These are phyloP conservation scores for Sphenostylis stenocarpa DNA, from an alignment of 306 rosid genomes.

Conservation along the genomic window DNA sequence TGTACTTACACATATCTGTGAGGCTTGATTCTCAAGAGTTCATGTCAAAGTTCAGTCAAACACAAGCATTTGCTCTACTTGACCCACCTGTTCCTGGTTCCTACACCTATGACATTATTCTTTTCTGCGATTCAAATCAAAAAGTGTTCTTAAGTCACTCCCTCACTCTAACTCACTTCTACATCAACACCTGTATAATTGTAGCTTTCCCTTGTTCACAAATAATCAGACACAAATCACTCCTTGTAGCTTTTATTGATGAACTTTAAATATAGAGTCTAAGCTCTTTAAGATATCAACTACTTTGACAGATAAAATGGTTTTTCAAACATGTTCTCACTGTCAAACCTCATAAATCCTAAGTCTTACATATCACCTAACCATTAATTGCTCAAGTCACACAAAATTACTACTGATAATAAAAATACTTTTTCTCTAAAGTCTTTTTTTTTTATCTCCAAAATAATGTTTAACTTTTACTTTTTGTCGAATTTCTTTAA, in stretches of 20 bases:
- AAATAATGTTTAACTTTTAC: too few species aligned
- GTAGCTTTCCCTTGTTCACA: conserved; percentile 6
- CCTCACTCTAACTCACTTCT: conserved; percentile 25
- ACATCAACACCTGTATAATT: not conserved
- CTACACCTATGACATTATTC: conserved; percentile 19
- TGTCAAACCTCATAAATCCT: not conserved
- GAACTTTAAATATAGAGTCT: not conserved
- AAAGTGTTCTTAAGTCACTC: conserved; percentile 9
- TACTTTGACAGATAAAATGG: not conserved
- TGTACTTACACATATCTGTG: not conserved
- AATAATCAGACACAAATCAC: conserved; percentile 10
- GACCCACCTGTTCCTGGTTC: conserved; percentile 32
- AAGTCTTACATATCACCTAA: conserved; percentile 12
- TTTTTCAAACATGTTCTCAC: not conserved
- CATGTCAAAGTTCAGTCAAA: conserved; percentile 25
- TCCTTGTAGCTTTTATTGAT: conserved; percentile 23
- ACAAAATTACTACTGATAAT: not conserved
- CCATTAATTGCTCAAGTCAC: not conserved
- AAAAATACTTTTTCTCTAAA: not conserved
- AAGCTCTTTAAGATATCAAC: not conserved
- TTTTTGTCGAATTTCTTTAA: too few species aligned
- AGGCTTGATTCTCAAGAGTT: conserved; percentile 7
- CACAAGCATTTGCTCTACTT: conserved; percentile 19
- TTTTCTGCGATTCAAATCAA: conserved; percentile 19
- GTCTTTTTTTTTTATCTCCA: too few species aligned